Evolutionary conservation across 2,329 filamentous ascomycete genomes (phyloP), one percentile per base, ranked within the genome.

Genomic region (Arachnomyces sp.): DNA sequence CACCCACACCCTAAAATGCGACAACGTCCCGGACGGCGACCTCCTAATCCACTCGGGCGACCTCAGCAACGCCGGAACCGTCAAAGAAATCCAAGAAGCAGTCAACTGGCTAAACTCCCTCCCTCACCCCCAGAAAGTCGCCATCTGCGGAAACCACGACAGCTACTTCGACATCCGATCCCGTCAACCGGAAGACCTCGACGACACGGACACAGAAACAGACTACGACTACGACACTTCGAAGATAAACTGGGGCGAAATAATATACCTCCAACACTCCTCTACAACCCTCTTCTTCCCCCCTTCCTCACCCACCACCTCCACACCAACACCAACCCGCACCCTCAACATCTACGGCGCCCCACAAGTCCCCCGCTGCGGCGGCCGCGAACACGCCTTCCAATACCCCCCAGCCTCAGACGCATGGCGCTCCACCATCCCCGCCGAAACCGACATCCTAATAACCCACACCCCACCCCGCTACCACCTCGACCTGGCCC

Each of bases 1-100:
- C 64, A 95, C 90, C 0, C 90, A 95, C 65, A 51, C 70, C n/a
- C 70, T 93, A 1, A 49, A 60, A 49, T 61, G 58, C 48, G 31
- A 44, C 9, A 52, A 60, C 28, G 47, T 66, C 2, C 87, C 88
- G 0, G 63, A 73, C 7, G 89, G 88, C 41, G 88, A 95, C 59
- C 70, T 95, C 15, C 75, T 96, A 36, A 83, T 96, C 51, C 90
- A 95, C 57, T 84, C 87, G 2, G 90, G 90, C 29, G 90, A 96
- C 64, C 70, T 94, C 53, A 82, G 81, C 39, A 80, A 86, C 50
- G 68, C 70, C 15, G 90, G 90, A 30, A 82, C 78, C 7, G 73
- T 77, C 1, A 68, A 69, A 9, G 82, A 87, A 45, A 80, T 96
- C 41, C 87, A 94, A 65, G 68, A 66, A n/a, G 82, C 92, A 53